A percentile compares a stretch with the other conserved stretches of the same genome.
phyloP scores from a whole-genome alignment of 1,284 basidiomycete species.

The Boletus mariae region DNA sequence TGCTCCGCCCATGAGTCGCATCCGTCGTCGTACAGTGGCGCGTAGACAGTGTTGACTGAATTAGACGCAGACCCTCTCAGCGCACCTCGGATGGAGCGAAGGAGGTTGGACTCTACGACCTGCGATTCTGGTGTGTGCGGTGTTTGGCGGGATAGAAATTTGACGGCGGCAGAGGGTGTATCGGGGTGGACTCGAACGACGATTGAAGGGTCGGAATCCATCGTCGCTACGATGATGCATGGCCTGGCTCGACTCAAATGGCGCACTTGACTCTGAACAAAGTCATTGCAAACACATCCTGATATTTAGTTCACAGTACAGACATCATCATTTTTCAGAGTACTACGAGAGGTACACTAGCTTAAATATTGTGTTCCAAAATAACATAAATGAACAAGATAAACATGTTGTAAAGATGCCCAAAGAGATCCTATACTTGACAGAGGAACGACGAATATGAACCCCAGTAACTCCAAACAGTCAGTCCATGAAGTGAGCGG shows the following conservation, averaged over 20 bases:
- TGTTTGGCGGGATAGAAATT: conserved; percentile 19
- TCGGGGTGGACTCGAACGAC: conserved; percentile 37
- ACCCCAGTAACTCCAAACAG: conserved; percentile 31
- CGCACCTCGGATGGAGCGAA: conserved; percentile 49
- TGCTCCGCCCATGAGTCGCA: conserved; percentile 41
- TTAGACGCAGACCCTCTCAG: conserved; percentile 49
- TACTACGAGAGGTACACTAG: conserved; percentile 31
- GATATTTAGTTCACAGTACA: not conserved
- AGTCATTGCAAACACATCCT: no score
- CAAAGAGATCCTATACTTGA: conserved; percentile 33
- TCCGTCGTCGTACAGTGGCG: conserved; percentile 35
- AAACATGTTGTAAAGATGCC: conserved; percentile 36
- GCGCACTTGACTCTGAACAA: no score
- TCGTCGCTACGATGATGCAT: conserved; percentile 3
- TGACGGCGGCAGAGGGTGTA: conserved; percentile 32
- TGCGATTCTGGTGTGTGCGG: conserved; percentile 7
- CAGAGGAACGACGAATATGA: conserved; percentile 20
- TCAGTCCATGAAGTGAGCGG: conserved; percentile 30
- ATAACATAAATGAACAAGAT: conserved; percentile 39
- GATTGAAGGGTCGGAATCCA: conserved; percentile 22
- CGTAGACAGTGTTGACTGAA: conserved; percentile 35
- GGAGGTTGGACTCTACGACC: conserved; percentile 40
- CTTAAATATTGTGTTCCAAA: conserved; percentile 32
- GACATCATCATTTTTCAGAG: conserved; percentile 9
- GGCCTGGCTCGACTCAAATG: not conserved